phyloP scores from a whole-genome alignment of 1,284 basidiomycete species.

The Porogramme epimiltina region DNA sequence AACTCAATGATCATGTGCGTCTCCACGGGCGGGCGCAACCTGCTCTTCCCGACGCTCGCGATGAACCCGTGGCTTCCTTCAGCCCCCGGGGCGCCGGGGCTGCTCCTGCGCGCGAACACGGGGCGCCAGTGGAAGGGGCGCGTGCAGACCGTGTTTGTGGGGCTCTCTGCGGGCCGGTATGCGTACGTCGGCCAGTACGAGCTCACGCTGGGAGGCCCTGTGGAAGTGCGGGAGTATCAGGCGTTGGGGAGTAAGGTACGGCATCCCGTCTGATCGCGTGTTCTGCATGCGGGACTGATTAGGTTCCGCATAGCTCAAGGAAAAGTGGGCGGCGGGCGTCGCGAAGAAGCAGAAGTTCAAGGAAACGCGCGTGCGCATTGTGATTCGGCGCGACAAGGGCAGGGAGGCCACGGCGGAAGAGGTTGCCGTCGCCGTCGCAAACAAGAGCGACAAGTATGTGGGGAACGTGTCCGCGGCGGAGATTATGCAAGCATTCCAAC shows the following conservation, averaged over 20 bases:
- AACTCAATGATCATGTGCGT: too few relatives aligned
- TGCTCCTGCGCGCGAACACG: constrained; percentile 16
- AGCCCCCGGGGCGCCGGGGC: constrained; percentile 18
- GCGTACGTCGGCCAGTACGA: constrained; percentile 27
- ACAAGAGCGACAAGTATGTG: not conserved
- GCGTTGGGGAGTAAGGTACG: constrained; percentile 13
- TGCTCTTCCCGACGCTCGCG: constrained; percentile 19
- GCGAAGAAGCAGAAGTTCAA: constrained; percentile 1
- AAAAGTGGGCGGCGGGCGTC: constrained; percentile 9
- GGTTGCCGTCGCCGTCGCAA: constrained; percentile 1
- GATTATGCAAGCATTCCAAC: constrained; percentile 1
- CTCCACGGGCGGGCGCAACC: constrained; percentile 11
- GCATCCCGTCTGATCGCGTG: not conserved
- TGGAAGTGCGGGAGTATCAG: constrained; percentile 21
- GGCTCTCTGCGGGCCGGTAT: constrained; percentile 6
- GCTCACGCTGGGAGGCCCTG: constrained; percentile 2
- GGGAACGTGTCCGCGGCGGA: not conserved
- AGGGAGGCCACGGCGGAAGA: constrained; percentile 22
- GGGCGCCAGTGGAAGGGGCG: constrained; percentile 7
- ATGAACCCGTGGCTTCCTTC: constrained; percentile 22
- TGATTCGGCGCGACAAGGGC: constrained; percentile 5
- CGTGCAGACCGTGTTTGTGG: constrained; percentile 20
- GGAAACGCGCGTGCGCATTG: constrained; percentile 18
- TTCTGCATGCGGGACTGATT: not conserved
- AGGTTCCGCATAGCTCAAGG: not conserved